Percentiles rank a stretch among this genome's conserved stretches.
phyloP scores from a whole-genome alignment of 2,329 filamentous ascomycete species.

The Piedraia hortae region DNA sequence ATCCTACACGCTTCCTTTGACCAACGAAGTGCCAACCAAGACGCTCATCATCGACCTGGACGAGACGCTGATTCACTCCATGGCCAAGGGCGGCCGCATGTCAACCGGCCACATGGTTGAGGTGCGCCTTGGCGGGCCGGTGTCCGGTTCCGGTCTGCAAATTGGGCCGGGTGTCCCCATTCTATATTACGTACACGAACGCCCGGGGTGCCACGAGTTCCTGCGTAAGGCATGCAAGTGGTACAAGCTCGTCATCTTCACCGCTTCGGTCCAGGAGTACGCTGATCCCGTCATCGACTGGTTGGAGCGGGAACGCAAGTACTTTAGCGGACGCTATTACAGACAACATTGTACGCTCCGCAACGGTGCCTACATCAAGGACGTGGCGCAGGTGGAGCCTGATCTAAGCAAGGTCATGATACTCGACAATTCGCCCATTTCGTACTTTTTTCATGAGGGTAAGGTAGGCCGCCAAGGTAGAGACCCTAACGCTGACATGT shows the following conservation, averaged over 20 bases:
- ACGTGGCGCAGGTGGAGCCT: constrained; percentile 82
- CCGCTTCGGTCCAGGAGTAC: constrained; percentile 92
- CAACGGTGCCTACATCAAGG: constrained; percentile 94
- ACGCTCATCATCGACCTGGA: constrained; percentile 87
- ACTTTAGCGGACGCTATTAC: constrained; percentile 81
- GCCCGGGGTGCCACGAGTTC: constrained; percentile 90
- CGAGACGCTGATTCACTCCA: constrained; percentile 91
- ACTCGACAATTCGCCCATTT: constrained; percentile 89
- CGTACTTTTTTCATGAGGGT: constrained; percentile 98
- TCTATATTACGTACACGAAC: constrained; percentile 94
- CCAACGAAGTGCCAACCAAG: constrained; percentile 44
- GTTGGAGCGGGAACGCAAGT: constrained; percentile 90
- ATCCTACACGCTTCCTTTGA: constrained; percentile 43
- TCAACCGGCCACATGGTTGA: constrained; percentile 97
- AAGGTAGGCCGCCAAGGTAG: constrained; percentile 11
- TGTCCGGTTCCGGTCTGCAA: constrained; percentile 5
- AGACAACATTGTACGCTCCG: constrained; percentile 89
- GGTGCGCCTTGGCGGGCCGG: constrained; percentile 22
- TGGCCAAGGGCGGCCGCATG: constrained; percentile 88
- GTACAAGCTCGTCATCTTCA: constrained; percentile 95
- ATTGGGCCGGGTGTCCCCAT: constrained; percentile 81
- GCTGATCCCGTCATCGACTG: constrained; percentile 97
- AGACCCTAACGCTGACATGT: background rate
- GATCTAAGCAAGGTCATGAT: constrained; percentile 98
- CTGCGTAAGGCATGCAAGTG: constrained; percentile 80